Percentiles rank a stretch among this genome's conserved stretches.
Conservation (phyloP, 2,329 filamentous ascomycete species). For the Thelonectria discophora region DNA sequence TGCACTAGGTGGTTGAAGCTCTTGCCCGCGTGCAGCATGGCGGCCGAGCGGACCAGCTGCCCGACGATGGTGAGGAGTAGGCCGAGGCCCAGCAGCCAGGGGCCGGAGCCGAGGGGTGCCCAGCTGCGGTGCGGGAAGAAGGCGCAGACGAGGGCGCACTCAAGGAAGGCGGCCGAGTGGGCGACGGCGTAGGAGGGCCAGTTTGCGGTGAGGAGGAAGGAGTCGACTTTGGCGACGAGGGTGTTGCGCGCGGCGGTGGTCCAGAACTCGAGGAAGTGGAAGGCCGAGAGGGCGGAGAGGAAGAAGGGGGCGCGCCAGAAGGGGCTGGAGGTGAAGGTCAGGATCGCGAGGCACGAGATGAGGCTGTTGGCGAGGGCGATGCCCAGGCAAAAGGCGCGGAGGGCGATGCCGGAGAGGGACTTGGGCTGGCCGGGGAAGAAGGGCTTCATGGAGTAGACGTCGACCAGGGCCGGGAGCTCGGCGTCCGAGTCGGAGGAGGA, state of each 20-base stretch:
- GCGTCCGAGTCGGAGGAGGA: slow-evolving; percentile 25
- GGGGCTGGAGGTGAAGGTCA: slow-evolving; percentile 53
- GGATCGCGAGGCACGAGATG: slow-evolving; percentile 43
- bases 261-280: slow-evolving; percentile 98
- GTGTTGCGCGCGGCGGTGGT: slow-evolving; percentile 88
- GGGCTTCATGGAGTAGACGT: slow-evolving; percentile 43
- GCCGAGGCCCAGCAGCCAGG: slow-evolving; percentile 63
- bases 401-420: slow-evolving; percentile 67
- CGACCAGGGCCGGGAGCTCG: slow-evolving; percentile 33
- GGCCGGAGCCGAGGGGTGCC: slow-evolving; percentile 55
- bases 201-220: slow-evolving; percentile 87
- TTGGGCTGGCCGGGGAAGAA: slow-evolving; percentile 59
- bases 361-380: slow-evolving; percentile 51
- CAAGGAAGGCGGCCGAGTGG: slow-evolving; percentile 76
- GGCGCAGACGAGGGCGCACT: slow-evolving; percentile 71
- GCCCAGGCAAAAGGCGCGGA: slow-evolving; percentile 66
- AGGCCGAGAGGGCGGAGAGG: slow-evolving; percentile 73
- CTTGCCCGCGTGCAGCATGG: slow-evolving; percentile 87
- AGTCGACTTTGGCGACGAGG: slow-evolving; percentile 71
- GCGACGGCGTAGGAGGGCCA: slow-evolving; percentile 86
- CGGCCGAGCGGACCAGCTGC: slow-evolving; percentile 78
- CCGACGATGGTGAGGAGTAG: slow-evolving; percentile 72
- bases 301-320: slow-evolving; percentile 74
- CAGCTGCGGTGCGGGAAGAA: slow-evolving; percentile 62
- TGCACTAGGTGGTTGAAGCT: slow-evolving; percentile 94